Base-by-base conservation (phyloP, 352 stramenopile genomes). In the Globisporangium okanoganense region DNA sequence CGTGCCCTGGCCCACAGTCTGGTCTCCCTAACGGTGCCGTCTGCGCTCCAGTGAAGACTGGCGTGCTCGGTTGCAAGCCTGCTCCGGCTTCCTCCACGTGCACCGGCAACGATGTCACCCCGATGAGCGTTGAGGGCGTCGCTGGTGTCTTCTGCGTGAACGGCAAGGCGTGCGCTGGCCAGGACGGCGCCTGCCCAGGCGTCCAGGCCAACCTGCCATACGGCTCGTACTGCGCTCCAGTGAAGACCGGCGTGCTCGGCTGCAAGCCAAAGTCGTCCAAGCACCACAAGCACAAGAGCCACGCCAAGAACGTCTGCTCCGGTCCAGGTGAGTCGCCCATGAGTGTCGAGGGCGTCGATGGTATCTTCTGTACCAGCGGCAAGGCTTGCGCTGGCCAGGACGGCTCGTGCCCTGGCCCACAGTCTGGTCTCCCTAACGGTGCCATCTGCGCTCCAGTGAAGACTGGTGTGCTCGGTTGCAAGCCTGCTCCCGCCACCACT, bases 231-330 rank as follows among this genome's bases (percentile, higher is more conserved):
- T 74, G 67, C 18, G 64, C 36, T 16, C 64, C 48, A 22, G 64
- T 74, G 10, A 59, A 74, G 36, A 74, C 67, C 2, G 64, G 64
- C 29, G 67, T 74, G 22, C 66, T 69, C 47, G 67, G 67, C 12
- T 74, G 68, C 45, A 61, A 50, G 31, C 22, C 33, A n/a, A 51
- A 51, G 44, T 18, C 20, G 1, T 8, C 44, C 22, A 51, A 51
- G 44, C 44, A 51, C 44, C 44, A 51, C 44, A 47, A 51, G 44
- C 44, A 51, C 22, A 51, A 51, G 44, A 51, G 44, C 22, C 22
- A 9, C 44, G 18, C 9, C 12, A 51, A 51, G 44, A 33, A 51
- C 44, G 44, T 51, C 22, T 51, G 29, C 29, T 56, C 29, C 9
- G 60, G 53, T 3, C 20, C 56, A 14, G 47, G 25, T 22, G 40